Conservation (phyloP, 371 early-diverging fungal species). For the Mortierella sp. region DNA sequence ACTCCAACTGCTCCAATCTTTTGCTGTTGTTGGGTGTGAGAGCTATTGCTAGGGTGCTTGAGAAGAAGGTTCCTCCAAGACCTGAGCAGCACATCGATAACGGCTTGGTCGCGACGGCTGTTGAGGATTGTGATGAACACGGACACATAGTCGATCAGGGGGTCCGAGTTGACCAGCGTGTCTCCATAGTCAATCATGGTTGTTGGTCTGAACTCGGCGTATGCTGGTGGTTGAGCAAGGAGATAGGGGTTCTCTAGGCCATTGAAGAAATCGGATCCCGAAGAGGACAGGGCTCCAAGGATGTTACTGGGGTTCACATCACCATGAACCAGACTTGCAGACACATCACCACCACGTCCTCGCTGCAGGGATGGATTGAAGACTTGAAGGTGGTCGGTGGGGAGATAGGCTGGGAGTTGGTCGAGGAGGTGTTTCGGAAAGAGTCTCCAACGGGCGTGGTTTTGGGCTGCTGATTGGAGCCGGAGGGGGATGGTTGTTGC, state of each 20-base stretch:
- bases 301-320: constrained; percentile 46
- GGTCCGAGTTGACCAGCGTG: constrained; percentile 29
- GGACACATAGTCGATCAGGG: constrained; percentile 44
- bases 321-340: constrained; percentile 39
- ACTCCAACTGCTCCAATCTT: neutral
- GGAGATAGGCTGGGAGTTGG: constrained; percentile 25
- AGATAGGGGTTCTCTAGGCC: neutral
- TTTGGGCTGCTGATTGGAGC: constrained; percentile 9
- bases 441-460: constrained; percentile 42
- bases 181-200: constrained; percentile 51
- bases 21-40: neutral
- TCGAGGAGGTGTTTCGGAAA: constrained; percentile 44
- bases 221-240: too few relatives aligned
- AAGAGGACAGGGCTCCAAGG: neutral
- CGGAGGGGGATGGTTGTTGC: neutral
- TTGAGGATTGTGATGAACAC: constrained; percentile 44
- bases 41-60: neutral
- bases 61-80: constrained; percentile 18
- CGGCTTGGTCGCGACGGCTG: constrained; percentile 22
- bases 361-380: constrained; percentile 14
- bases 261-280: neutral
- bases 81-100: constrained; percentile 11
- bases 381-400: constrained; percentile 11
- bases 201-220: constrained; percentile 20
- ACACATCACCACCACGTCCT: constrained; percentile 9